Evolutionary conservation across 495 filamentous ascomycete species (phyloP).

Genomic region (Choiromyces venosus): DNA sequence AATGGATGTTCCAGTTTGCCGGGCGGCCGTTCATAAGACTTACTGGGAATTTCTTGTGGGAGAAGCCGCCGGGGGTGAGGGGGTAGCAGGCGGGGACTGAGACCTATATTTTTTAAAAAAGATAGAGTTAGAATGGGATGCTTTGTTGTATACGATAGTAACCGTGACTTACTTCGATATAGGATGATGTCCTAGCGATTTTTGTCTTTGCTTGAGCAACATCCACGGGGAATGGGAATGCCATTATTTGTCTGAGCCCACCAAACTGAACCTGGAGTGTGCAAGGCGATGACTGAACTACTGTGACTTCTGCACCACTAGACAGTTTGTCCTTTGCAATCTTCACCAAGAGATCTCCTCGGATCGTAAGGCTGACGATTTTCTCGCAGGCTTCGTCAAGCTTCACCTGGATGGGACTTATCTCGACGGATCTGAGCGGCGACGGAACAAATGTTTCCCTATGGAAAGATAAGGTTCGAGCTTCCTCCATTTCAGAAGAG

Average conservation of each 20-base stretch:
- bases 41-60: conserved; percentile 34
- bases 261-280: conserved; percentile 33
- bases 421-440: conserved; percentile 3
- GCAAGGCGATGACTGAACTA: conserved; percentile 33
- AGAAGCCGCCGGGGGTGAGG: conserved; percentile 20
- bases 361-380: conserved; percentile 21
- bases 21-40: conserved; percentile 21
- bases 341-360: conserved; percentile 27
- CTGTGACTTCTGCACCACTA: conserved; percentile 33
- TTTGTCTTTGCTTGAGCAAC: conserved; percentile 30
- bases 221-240: conserved; percentile 44
- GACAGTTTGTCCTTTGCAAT: conserved; percentile 25
- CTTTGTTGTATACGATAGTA: neutral
- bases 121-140: neutral
- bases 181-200: conserved; percentile 45
- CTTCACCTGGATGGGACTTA: conserved; percentile 9
- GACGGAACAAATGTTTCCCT: neutral
- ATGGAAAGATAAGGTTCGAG: conserved; percentile 14
- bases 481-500: conserved; percentile 12
- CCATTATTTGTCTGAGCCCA: conserved; percentile 21
- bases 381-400: conserved; percentile 12
- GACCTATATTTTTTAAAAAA: neutral
- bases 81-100: conserved; percentile 32
- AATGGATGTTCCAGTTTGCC: conserved; percentile 43
- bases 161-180: conserved; percentile 39